Evolutionary conservation across 345 rosid species (phyloP).

Genomic region (Zanthoxylum bungeanum): DNA sequence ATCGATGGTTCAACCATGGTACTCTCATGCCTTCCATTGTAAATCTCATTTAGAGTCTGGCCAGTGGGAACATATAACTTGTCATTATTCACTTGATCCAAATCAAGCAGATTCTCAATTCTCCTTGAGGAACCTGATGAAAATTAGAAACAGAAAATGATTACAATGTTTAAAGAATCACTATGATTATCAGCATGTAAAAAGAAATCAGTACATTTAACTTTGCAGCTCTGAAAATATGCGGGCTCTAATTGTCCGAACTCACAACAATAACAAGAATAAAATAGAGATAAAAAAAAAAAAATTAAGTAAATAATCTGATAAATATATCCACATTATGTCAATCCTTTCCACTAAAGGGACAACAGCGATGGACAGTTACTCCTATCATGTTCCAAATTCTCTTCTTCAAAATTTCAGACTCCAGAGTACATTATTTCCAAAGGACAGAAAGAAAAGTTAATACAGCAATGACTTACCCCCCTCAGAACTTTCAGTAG

Average conservation of each 20-base stretch:
- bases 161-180: neutral
- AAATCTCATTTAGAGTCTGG: slow-evolving; percentile 47
- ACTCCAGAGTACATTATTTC: neutral
- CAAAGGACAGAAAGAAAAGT: neutral
- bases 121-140: slow-evolving; percentile 74
- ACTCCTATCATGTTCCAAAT: neutral
- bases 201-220: neutral
- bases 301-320: neutral
- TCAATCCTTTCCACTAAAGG: neutral
- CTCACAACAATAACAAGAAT: neutral
- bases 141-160: slow-evolving; percentile 15
- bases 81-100: slow-evolving; percentile 55
- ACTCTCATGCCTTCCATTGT: slow-evolving; percentile 36
- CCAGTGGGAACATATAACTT: slow-evolving; percentile 35
- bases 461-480: slow-evolving; percentile 48
- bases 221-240: neutral
- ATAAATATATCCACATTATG: too few relatives aligned
- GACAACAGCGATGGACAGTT: neutral
- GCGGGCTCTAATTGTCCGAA: neutral
- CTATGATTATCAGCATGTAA: neutral
- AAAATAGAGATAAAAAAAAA: neutral
- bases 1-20: slow-evolving; percentile 29
- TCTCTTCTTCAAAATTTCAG: neutral
- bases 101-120: slow-evolving; percentile 55
- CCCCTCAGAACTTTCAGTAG: slow-evolving; percentile 80